These are phyloP conservation scores for Aspergillus aculeatus DNA, from an alignment of 2,329 filamentous ascomycete genomes.

Conservation along the genomic window DNA sequence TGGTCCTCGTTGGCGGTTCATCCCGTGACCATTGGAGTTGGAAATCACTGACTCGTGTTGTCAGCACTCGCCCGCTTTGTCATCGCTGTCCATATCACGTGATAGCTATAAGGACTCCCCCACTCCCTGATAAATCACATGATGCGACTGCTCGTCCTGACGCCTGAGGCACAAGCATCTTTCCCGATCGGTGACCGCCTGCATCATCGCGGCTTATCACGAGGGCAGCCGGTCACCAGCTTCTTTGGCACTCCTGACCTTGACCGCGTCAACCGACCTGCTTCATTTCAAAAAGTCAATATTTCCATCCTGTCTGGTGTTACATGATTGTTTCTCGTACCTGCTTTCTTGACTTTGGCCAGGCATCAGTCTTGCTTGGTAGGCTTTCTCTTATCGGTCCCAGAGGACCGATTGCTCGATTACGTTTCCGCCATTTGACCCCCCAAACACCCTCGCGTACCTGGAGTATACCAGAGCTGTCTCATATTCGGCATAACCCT, in stretches of 20 bases:
- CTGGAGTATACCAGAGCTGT: neutral
- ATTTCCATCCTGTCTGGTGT: neutral
- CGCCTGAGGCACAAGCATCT: constrained; percentile 16
- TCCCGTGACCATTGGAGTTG: neutral
- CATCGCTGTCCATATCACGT: neutral
- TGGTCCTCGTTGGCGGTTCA: constrained; percentile 11
- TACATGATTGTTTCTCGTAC: neutral
- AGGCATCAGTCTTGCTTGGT: neutral
- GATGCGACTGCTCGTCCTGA: neutral
- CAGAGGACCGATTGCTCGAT: neutral
- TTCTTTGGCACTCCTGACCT: constrained; percentile 1
- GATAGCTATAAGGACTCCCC: neutral
- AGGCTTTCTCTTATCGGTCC: neutral
- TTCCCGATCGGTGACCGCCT: constrained; percentile 12
- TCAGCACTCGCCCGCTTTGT: constrained; percentile 16
- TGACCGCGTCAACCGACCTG: constrained; percentile 6
- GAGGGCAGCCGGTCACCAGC: constrained; percentile 10
- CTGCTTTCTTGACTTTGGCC: neutral
- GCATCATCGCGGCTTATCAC: constrained; percentile 20
- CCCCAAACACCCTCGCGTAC: neutral
- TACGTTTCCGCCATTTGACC: neutral
- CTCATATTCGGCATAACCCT: constrained; percentile 13
- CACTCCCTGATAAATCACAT: constrained; percentile 9
- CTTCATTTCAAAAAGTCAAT: neutral
- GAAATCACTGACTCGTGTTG: constrained; percentile 12